Evolutionary conservation across 1,139 yeast species (phyloP).

Genomic region (Candida sp.): DNA sequence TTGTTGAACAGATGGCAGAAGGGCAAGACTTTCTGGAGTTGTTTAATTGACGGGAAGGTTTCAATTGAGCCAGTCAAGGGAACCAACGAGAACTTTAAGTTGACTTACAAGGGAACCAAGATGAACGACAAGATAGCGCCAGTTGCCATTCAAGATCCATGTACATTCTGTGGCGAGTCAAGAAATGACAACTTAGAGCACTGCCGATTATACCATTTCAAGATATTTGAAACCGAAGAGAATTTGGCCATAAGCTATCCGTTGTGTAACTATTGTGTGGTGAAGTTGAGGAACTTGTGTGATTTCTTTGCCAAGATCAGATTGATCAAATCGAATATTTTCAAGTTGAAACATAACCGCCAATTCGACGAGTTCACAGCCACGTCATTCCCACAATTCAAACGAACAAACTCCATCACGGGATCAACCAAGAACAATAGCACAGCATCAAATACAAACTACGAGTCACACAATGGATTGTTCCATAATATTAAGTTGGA

Average conservation of each 20-base stretch:
- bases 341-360: slow-evolving; percentile 32
- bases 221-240: slow-evolving; percentile 34
- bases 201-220: slow-evolving; percentile 75
- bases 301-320: slow-evolving; percentile 79
- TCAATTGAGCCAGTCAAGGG: slow-evolving; percentile 89
- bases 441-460: slow-evolving; percentile 5
- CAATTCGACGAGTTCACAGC: slow-evolving; percentile 24
- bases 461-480: slow-evolving; percentile 15
- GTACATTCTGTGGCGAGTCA: slow-evolving; percentile 83
- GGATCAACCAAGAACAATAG: slow-evolving; percentile 1
- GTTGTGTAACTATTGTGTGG: slow-evolving; percentile 83
- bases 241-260: slow-evolving; percentile 46
- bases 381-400: slow-evolving; percentile 9
- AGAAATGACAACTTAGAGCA: slow-evolving; percentile 74
- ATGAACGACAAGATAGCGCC: slow-evolving; percentile 40
- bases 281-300: slow-evolving; percentile 78
- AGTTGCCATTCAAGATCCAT: slow-evolving; percentile 73
- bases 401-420: slow-evolving; percentile 9
- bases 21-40: slow-evolving; percentile 59
- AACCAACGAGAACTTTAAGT: slow-evolving; percentile 70
- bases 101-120: slow-evolving; percentile 24
- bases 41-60: slow-evolving; percentile 80
- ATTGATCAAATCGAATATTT: slow-evolving; percentile 56
- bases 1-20: slow-evolving; percentile 51
- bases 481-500: slow-evolving; percentile 18